Conservation (phyloP, 495 filamentous ascomycete genomes). For the Podospora didyma region DNA sequence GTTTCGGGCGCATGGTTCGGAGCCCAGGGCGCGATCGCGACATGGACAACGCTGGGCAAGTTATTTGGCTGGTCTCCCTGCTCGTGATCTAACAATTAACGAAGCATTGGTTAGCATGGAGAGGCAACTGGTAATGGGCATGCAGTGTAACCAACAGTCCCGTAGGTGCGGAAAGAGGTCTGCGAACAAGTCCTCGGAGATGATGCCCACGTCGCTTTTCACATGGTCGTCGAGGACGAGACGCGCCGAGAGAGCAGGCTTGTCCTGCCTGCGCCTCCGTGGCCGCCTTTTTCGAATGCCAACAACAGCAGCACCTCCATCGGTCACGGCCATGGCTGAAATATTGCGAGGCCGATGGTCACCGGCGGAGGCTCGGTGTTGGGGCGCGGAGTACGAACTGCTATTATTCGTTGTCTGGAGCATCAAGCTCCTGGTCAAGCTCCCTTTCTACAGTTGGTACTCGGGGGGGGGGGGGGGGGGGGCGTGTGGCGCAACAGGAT, state of each 20-base stretch:
- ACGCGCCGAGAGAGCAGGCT: slow-evolving; percentile 48
- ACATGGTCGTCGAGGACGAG: slow-evolving; percentile 78
- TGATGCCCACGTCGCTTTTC: slow-evolving; percentile 79
- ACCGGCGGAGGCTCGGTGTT: not conserved
- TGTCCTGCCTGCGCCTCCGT: slow-evolving; percentile 54
- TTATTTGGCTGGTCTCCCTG: slow-evolving; percentile 24
- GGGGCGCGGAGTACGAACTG: not conserved
- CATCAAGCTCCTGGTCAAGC: too few relatives aligned
- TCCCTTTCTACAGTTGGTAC: too few relatives aligned
- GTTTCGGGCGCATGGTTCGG: slow-evolving; percentile 61
- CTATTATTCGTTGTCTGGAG: not conserved
- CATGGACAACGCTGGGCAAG: slow-evolving; percentile 47
- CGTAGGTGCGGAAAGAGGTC: slow-evolving; percentile 68
- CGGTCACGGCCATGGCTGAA: slow-evolving; percentile 22
- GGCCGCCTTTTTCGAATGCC: slow-evolving; percentile 30
- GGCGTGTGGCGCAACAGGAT: too few relatives aligned
- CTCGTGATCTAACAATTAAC: slow-evolving; percentile 14
- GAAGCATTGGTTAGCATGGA: slow-evolving; percentile 28
- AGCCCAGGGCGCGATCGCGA: slow-evolving; percentile 79
- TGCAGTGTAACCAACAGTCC: slow-evolving; percentile 12
- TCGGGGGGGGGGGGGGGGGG: too few relatives aligned
- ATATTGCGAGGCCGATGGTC: not conserved
- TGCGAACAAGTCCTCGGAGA: slow-evolving; percentile 80
- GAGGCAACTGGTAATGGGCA: not conserved
- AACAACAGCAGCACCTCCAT: slow-evolving; percentile 14